Percentiles rank a stretch among this genome's conserved stretches.
Evolutionary conservation across 2,329 filamentous ascomycete genomes (phyloP).

Genomic region (Penicillium hordei): DNA sequence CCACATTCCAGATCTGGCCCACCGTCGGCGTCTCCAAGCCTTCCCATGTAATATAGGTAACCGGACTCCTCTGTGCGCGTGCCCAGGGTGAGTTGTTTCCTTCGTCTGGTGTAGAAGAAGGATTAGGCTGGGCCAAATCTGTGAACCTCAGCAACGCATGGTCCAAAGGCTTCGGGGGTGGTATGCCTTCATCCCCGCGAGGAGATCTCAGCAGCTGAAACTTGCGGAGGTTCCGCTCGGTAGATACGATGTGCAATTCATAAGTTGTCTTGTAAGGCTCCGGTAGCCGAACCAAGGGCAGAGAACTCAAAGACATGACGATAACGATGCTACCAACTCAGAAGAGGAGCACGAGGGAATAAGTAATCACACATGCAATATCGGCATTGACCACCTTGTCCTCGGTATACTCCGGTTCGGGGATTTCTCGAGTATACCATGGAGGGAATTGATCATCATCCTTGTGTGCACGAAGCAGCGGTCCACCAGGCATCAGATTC

Average conservation of each 20-base stretch:
- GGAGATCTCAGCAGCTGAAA: slow-evolving; percentile 23
- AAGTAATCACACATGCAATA: background rate
- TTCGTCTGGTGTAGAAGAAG: slow-evolving; percentile 20
- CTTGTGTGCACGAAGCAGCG: background rate
- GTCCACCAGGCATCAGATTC: background rate
- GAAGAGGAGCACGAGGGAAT: background rate
- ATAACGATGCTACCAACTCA: background rate
- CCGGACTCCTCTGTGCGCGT: slow-evolving; percentile 32
- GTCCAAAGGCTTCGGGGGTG: slow-evolving; percentile 30
- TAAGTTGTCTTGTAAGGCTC: slow-evolving; percentile 24
- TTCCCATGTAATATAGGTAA: slow-evolving; percentile 37
- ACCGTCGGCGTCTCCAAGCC: slow-evolving; percentile 30
- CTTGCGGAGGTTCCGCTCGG: slow-evolving; percentile 12
- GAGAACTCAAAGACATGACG: background rate
- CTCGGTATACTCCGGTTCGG: slow-evolving; percentile 1
- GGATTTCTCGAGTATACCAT: background rate
- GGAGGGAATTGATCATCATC: slow-evolving; percentile 1
- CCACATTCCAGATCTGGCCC: slow-evolving; percentile 42
- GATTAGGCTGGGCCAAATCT: slow-evolving; percentile 25
- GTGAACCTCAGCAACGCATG: slow-evolving; percentile 32
- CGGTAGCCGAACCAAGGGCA: slow-evolving; percentile 19
- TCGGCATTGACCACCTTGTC: background rate
- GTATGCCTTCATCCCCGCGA: slow-evolving; percentile 19
- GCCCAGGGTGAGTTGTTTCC: slow-evolving; percentile 45
- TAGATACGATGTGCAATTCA: slow-evolving; percentile 16